A percentile compares a stretch with the other conserved stretches of the same genome.
These are phyloP conservation scores for Prunus armeniaca DNA, from an alignment of 306 rosid species.

Conservation along the genomic window DNA sequence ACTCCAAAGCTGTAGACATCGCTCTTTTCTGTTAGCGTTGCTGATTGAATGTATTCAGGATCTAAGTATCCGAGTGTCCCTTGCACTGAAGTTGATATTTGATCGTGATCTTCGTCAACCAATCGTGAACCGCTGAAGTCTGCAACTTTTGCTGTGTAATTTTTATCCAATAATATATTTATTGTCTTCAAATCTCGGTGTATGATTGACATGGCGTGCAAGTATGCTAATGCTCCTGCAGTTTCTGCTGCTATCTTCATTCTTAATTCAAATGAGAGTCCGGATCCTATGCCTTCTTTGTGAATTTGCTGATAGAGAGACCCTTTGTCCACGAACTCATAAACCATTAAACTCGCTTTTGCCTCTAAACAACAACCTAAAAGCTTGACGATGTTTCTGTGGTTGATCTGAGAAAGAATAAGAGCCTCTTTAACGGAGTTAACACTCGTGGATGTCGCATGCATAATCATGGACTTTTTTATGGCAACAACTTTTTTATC, in stretches of 20 bases:
- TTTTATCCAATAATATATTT: not conserved
- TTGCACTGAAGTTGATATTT: not conserved
- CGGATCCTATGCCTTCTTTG: not conserved
- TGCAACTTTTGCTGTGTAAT: not conserved
- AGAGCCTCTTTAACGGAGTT: not conserved
- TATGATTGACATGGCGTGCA: not conserved
- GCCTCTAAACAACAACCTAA: not conserved
- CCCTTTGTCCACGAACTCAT: not conserved
- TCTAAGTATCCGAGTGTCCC: not conserved
- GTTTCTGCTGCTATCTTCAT: not conserved
- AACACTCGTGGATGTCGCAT: not conserved
- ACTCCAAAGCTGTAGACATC: constrained; percentile 25
- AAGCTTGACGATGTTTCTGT: not conserved
- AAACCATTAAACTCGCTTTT: not conserved
- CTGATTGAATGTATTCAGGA: not conserved
- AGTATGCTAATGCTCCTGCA: not conserved
- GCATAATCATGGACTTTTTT: not conserved
- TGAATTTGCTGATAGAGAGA: not conserved
- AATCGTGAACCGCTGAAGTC: not conserved
- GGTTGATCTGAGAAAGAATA: not conserved
- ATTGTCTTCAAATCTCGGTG: not conserved
- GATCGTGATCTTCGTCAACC: not conserved
- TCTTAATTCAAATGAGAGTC: not conserved
- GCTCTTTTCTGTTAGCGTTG: not conserved
- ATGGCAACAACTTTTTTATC: not conserved